Conservation (phyloP, 2,329 filamentous ascomycete species). For the Stemphylium beticola region DNA sequence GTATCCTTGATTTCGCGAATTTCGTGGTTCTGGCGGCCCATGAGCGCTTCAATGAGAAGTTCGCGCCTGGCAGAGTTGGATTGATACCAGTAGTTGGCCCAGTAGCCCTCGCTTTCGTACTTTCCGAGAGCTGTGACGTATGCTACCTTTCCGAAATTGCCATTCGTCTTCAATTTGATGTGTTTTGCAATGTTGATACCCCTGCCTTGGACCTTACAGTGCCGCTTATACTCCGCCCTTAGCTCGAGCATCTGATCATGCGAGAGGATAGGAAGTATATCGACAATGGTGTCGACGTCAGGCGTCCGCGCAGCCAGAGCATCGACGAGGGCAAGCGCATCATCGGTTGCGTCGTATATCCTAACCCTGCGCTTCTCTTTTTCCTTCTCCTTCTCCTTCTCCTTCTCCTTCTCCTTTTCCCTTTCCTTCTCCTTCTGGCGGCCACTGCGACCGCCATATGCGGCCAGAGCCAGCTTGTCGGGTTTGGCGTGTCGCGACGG, state of each 20-base stretch:
- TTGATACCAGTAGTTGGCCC: conserved; percentile 98
- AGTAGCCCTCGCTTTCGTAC: conserved; percentile 95
- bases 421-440: conserved; percentile 26
- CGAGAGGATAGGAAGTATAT: conserved; percentile 81
- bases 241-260: conserved; percentile 89
- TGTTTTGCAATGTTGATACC: conserved; percentile 87
- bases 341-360: conserved; percentile 84
- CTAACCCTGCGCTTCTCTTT: conserved; percentile 63
- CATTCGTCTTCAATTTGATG: conserved; percentile 78
- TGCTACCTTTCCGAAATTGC: conserved; percentile 85
- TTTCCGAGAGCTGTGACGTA: conserved; percentile 87
- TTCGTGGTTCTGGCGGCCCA: conserved; percentile 89
- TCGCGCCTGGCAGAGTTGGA: conserved; percentile 83
- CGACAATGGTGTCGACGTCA: conserved; percentile 74
- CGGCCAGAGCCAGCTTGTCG: conserved; percentile 44
- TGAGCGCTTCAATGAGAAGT: conserved; percentile 88
- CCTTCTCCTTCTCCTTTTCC: conserved; percentile 24
- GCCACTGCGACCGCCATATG: conserved; percentile 21
- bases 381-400: conserved; percentile 25
- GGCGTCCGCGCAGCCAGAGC: conserved; percentile 71
- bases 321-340: conserved; percentile 76
- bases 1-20: conserved; percentile 83
- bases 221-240: conserved; percentile 86
- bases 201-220: conserved; percentile 81
- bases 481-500: conserved; percentile 31